phyloP scores from a whole-genome alignment of 148 eudicot species.

The Linanthus parryae region DNA sequence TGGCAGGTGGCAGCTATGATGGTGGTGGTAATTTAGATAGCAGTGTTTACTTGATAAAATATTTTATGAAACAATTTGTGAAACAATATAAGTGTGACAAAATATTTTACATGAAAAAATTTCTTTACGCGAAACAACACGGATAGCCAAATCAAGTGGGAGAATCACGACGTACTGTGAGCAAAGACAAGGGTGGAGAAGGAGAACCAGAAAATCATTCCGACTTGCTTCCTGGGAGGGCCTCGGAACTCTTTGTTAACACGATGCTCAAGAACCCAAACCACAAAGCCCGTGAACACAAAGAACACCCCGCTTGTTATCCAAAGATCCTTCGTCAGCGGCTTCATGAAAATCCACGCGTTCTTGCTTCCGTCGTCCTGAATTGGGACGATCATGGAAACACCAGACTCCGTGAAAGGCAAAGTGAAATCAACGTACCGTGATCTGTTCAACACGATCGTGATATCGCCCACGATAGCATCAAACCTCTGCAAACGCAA shows the following conservation, averaged over 20 bases:
- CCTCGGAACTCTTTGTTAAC: constrained; percentile 53
- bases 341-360: constrained; percentile 69
- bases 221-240: constrained; percentile 46
- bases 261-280: constrained; percentile 73
- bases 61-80: too few relatives aligned
- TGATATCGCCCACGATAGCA: constrained; percentile 53
- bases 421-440: constrained; percentile 45
- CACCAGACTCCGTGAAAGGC: constrained; percentile 65
- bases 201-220: constrained; percentile 63
- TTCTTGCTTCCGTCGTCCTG: constrained; percentile 34
- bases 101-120: too few relatives aligned
- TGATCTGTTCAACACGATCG: constrained; percentile 48
- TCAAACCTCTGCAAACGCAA: constrained; percentile 41
- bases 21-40: too few relatives aligned
- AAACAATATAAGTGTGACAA: too few relatives aligned
- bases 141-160: background rate
- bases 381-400: constrained; percentile 42
- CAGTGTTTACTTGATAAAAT: too few relatives aligned
- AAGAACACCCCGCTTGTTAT: constrained; percentile 41
- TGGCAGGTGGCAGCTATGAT: too few relatives aligned
- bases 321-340: constrained; percentile 59
- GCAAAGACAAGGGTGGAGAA: constrained; percentile 73
- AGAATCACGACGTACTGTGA: constrained; percentile 40
- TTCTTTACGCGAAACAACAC: too few relatives aligned
- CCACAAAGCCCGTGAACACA: constrained; percentile 57